Conservation (phyloP, 2,329 filamentous ascomycete genomes). For the Xylaria sp. region DNA sequence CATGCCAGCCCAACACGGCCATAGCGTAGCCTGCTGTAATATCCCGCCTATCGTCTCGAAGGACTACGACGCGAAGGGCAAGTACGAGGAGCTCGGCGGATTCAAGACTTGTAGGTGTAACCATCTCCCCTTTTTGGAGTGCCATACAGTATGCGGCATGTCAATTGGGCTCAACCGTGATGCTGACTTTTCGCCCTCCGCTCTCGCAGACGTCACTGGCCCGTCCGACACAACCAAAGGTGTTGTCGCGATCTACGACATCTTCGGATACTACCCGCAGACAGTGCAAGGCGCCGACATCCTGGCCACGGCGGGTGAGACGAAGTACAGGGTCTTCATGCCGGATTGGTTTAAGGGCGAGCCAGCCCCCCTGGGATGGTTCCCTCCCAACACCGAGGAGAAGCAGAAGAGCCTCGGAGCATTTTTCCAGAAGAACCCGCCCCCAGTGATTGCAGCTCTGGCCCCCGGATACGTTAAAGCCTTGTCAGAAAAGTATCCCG, state of each 20-base stretch:
- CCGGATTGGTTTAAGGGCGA: constrained; percentile 88
- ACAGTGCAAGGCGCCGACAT: constrained; percentile 74
- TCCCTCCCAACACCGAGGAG: constrained; percentile 68
- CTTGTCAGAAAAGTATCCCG: constrained; percentile 56
- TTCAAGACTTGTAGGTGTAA: constrained; percentile 56
- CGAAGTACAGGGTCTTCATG: constrained; percentile 84
- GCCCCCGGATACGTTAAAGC: constrained; percentile 62
- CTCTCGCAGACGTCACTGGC: constrained; percentile 55
- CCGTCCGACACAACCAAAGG: constrained; percentile 58
- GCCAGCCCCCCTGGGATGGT: constrained; percentile 63
- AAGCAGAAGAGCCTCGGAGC: constrained; percentile 63
- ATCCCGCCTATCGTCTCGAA: constrained; percentile 62
- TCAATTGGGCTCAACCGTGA: not conserved
- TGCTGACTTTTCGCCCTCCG: not conserved
- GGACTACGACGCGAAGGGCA: constrained; percentile 61
- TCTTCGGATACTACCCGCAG: constrained; percentile 75
- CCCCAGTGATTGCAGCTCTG: constrained; percentile 53
- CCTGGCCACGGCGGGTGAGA: constrained; percentile 59
- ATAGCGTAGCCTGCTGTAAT: constrained; percentile 62
- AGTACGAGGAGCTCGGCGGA: constrained; percentile 61
- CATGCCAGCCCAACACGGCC: constrained; percentile 58
- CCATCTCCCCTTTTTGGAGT: not conserved
- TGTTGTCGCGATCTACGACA: constrained; percentile 68
- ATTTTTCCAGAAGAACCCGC: constrained; percentile 62
- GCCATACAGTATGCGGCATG: not conserved